Evolutionary conservation across 2,329 filamentous ascomycete species (phyloP), one percentile per base, ranked within the genome.

Genomic region (Paraconiothyrium sp.): DNA sequence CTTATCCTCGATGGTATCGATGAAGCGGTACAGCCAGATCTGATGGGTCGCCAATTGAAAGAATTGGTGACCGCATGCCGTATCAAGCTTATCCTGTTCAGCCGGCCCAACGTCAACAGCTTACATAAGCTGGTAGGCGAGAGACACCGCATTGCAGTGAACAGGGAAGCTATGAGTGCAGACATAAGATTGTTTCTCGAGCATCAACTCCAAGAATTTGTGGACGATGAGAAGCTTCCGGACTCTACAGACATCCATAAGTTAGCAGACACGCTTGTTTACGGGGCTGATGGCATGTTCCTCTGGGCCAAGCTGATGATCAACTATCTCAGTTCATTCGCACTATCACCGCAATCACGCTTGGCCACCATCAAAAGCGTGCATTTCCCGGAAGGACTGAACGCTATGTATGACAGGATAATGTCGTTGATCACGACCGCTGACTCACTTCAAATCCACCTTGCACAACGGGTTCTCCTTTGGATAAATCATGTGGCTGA

Each of bases 281-380:
- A 60, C n/a, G 22, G 58, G 43, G 58, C 58, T 8, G 50, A 60
- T 49, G 27, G 39, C 24, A 60, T 60, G 58, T 48, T 60, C 44
- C 20, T 60, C 2, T 60, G 58, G 58, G 58, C 58, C 32, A 22
- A 41, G 4, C 43, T 60, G n/a, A 60, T 60, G 51, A 24, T 54
- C 4, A 43, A 49, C 7, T 55, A 46, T 27, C 43, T 60, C 10
- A 30, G 30, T 6, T 60, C 58, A 4, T 37, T 16, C 9, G 24
- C 32, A 16, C 27, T 60, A 6, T 55, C 50, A 16, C 24, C 41
- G 9, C 14, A 24, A 4, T 20, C 55, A 43, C 49, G 58, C 7
- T 14, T 55, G 9, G 16, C 30, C 11, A 54, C 34, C 3, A 60
- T 60, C 27, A 10, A 52, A 3, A 55, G 30, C 13, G 50, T 60